Base-by-base conservation (phyloP, 2,329 filamentous ascomycete genomes). In the Cercospora sojina region DNA sequence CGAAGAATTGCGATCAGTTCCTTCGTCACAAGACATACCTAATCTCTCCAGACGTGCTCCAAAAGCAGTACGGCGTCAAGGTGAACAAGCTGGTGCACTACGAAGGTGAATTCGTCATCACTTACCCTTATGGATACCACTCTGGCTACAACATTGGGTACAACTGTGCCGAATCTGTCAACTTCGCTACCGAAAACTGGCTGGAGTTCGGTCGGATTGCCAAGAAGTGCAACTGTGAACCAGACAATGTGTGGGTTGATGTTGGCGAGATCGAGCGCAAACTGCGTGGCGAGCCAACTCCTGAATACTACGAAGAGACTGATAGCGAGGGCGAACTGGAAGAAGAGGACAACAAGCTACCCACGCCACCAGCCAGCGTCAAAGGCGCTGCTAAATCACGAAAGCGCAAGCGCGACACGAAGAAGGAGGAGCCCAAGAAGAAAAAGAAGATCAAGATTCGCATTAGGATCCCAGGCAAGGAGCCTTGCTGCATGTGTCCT, bases 241-340 rank as follows among this genome's bases (percentile, higher is more conserved):
- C 96, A 67, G 95, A 99, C 82, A 98, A 94, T 74, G 95, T 99
- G 3, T 99, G 96, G 93, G 93, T 99, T 62, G 93, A 99, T 76
- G 93, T 98, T 3, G 89, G 92, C 66, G 95, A 97, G 74, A 96
- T 99, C 65, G 93, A 99, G 80, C 91, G 95, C 68, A 97, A 96
- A 78, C 81, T 98, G 56, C 88, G 93, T 60, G 95, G 95, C 51
- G 93, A 98, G 77, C 83, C 86, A 3, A 90, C 88, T 3, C 90
- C 91, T 65, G 92, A 92, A 5, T 92, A 93, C 72, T 91, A 91
- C 72, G 91, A 93, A 75, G 90, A 92, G 72, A 91, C 89, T 0
- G 90, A 91, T 41, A 88, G 91, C 12, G 87, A 91, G 20, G 84
- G 86, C 9, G 86, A 88, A 2, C 68, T 76, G 3, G 84, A 85